Base-by-base conservation (phyloP, 2,329 filamentous ascomycete species). In the Knufia petricola region DNA sequence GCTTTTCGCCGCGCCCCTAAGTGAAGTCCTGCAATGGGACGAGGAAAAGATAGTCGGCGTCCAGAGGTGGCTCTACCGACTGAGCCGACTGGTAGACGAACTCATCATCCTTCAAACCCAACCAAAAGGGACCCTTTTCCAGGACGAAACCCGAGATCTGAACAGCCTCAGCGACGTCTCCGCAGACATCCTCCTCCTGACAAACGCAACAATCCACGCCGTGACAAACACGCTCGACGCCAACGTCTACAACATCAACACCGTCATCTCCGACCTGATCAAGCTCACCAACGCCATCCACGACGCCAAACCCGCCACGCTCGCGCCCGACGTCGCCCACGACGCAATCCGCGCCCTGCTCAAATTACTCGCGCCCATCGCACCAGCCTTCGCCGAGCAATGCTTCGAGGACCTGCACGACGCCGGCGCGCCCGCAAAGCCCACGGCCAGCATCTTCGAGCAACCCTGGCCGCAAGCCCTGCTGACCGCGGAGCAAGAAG, bases 11-110 rank as follows among this genome's bases (percentile, higher is more conserved):
- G 88, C 88, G 1, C 87, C 88, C 0, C 84, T 94, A 12, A 80
- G 74, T 36, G 87, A 94, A 49, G 78, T 92, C 1, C 75, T 95
- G 1, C 85, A 92, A 63, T 95, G 88, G 87, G 87, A 94, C 47
- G 85, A 87, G 60, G 70, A 75, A 34, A 90, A 88, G 63, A 90
- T 95, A 43, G 71, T 81, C 0, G 88, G 88, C 2, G 77, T 94
- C 15, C 84, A 85, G 43, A 78, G 88, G 46, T 95, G 88, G 88
- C 74, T 94, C 13, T 71, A 74, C 2, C 76, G 84, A 17, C 62
- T 94, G 13, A 69, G 81, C 63, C 78, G 81, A 38, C 67, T 83
- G 26, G 73, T 82, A 3, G 55, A 50, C 17, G 67, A 58, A 21
- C 30, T 34, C 24, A 37, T 30, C 3, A 17, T 21, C 9, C 12